These are phyloP conservation scores for Spinellus fusiger DNA, from an alignment of 192 early-diverging fungal species.

Conservation along the genomic window DNA sequence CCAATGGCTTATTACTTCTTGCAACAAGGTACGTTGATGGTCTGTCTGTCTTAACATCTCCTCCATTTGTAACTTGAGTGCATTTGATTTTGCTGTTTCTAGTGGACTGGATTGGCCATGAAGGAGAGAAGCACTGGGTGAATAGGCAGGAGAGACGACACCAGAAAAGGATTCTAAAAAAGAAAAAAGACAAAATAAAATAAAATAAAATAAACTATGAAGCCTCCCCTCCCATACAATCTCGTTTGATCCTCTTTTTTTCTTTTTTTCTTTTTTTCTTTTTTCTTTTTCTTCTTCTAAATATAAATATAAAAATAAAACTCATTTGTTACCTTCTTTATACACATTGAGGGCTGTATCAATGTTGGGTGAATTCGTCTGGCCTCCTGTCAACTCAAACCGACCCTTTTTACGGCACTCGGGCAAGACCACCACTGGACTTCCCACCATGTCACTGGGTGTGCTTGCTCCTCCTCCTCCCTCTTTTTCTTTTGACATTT, in stretches of 20 bases:
- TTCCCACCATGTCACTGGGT: neutral
- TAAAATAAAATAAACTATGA: neutral
- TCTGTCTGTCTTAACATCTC: constrained; percentile 5
- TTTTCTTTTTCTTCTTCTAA: too few species aligned
- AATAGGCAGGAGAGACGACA: neutral
- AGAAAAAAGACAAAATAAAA: neutral
- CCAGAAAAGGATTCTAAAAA: neutral
- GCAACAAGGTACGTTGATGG: constrained; percentile 4
- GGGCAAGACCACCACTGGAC: neutral
- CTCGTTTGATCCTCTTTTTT: too few species aligned
- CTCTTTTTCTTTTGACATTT: neutral
- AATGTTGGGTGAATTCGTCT: neutral
- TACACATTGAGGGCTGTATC: neutral
- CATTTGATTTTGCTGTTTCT: neutral
- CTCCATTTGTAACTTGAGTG: constrained; percentile 4
- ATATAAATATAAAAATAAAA: neutral
- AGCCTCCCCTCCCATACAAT: too few species aligned
- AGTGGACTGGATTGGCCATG: constrained; percentile 6
- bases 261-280: too few species aligned
- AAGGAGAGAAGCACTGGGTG: neutral
- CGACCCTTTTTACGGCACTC: constrained; percentile 32
- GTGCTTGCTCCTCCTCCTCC: neutral
- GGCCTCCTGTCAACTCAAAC: constrained; percentile 28
- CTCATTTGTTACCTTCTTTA: neutral
- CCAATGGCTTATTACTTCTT: neutral